Evolutionary conservation across 2,329 filamentous ascomycete species (phyloP), one percentile per base, ranked within the genome.

Genomic region (Diaporthe nobilis): DNA sequence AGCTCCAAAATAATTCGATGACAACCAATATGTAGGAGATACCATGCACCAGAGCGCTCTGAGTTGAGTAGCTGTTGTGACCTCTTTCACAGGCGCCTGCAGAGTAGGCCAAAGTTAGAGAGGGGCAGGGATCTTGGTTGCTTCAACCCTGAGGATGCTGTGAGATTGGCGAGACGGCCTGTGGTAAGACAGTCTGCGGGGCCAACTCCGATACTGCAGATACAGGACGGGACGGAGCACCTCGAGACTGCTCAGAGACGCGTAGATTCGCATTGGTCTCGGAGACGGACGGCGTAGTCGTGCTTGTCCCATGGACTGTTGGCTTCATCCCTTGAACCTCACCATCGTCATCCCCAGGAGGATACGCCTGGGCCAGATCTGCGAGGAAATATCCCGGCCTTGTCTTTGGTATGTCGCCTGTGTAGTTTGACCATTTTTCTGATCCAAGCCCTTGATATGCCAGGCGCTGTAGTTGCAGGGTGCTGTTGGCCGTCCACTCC

Each of bases 401-500:
- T n/a, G 71, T 73, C 22, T 12, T 65, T 34, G 71, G 71, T 3
- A 73, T n/a, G 25, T 51, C 58, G 4, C 55, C 57, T 1, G 71
- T 67, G 20, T 47, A 60, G 31, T 53, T 20, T 9, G 55, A 10
- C 71, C 71, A 73, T 3, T 49, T 67, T 15, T 63, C 71, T 15
- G 47, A 65, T 31, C 71, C 71, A 10, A 73, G 34, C 13, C 58
- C 71, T 6, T 73, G 55, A 6, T 73, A 63, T 15, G 71, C 71
- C 4, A 73, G 71, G 0, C 71, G 71, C 28, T 73, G 71, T 4
- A 73, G 55, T 9, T 73, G 71, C 3, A 73, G 7, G 7, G 58
- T 65, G 4, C 47, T 5, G 58, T 73, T 67, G 39, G 60, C 47
- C 4, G 44, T 13, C 71, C 71, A 73, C 57, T 82, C 81, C 4